These are phyloP conservation scores for Chlorencoelia australis DNA, from an alignment of 2,329 filamentous ascomycete genomes.

Conservation along the genomic window DNA sequence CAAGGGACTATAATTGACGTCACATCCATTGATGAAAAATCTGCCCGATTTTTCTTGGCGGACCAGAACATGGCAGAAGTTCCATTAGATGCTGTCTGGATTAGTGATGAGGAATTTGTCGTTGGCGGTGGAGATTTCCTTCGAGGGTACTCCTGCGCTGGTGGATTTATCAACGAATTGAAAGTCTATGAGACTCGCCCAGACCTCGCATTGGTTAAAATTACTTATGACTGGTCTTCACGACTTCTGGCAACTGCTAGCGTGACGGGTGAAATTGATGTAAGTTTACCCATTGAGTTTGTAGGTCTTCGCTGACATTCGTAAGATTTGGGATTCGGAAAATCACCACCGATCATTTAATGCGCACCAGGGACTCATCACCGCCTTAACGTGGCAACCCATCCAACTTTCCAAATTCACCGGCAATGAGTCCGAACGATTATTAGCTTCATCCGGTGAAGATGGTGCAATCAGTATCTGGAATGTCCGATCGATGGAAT, in stretches of 20 bases:
- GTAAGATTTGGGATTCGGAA: slow-evolving; percentile 29
- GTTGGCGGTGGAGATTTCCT: slow-evolving; percentile 48
- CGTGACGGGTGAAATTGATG: slow-evolving; percentile 49
- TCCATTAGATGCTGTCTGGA: slow-evolving; percentile 50
- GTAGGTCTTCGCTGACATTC: slow-evolving; percentile 26
- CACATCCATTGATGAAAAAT: slow-evolving; percentile 27
- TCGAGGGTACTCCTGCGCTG: slow-evolving; percentile 37
- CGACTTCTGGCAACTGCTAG: slow-evolving; percentile 48
- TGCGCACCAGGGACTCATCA: slow-evolving; percentile 49
- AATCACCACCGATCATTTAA: slow-evolving; percentile 46
- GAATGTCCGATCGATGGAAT: slow-evolving; percentile 46
- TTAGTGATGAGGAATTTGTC: slow-evolving; percentile 46
- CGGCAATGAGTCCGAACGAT: slow-evolving; percentile 35
- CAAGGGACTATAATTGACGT: slow-evolving; percentile 45
- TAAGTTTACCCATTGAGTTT: slow-evolving; percentile 29
- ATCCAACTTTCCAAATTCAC: slow-evolving; percentile 28
- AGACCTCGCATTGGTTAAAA: slow-evolving; percentile 43
- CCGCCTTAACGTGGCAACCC: slow-evolving; percentile 52
- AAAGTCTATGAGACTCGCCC: slow-evolving; percentile 43
- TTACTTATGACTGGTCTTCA: slow-evolving; percentile 45
- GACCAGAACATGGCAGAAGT: slow-evolving; percentile 41
- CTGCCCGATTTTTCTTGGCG: slow-evolving; percentile 36
- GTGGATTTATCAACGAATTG: slow-evolving; percentile 35
- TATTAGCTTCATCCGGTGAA: slow-evolving; percentile 51
- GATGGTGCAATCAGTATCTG: slow-evolving; percentile 54